Evolutionary conservation across 768 basidiomycete genomes (phyloP), one percentile per base, ranked within the genome.

Genomic region (Suillus fuscotomentosus): DNA sequence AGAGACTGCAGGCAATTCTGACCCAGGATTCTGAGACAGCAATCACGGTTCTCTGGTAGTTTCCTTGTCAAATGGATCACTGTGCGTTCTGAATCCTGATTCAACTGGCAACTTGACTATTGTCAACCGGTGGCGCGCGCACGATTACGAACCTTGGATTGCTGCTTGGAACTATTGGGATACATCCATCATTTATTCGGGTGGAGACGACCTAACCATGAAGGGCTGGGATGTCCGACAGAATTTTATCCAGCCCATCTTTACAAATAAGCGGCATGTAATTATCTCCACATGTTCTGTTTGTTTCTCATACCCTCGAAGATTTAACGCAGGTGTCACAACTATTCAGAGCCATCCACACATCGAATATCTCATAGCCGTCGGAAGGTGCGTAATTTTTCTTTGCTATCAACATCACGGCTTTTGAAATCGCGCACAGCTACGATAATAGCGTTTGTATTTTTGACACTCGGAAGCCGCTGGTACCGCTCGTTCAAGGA

Each of bases 131-230:
- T 99, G 95, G 95, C 80, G 86, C 64, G 96, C 93, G 1, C 97
- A 99, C 70, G 93, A 95, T 63, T 88, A 88, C 70, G 97, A 99
- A 72, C 91, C 96, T 0, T 99, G 97, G 97, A 86, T 94, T 57
- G 88, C 91, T 1, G 88, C 91, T 1, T 99, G 94, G 89, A 86
- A 98, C 70, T 88, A 90, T 67, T 97, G 94, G 92, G 79, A 95
- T 65, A 79, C 81, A 1, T 86, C 88, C 70, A 75, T 92, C 42
- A 80, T 97, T 5, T 98, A 93, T 78, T 94, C 94, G 13, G 96
- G 97, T 14, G 97, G 97, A 0, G 97, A 99, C 70, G 97, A 99
- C 73, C 80, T 94, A 34, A 89, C 84, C 66, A 78, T 97, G 73
- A 98, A 97, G 77, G 86, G 83, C 11, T 99, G 97, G 97, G 97